Conservation (phyloP, 1,284 basidiomycete genomes). For the Erythrobasidium hasegawianum region DNA sequence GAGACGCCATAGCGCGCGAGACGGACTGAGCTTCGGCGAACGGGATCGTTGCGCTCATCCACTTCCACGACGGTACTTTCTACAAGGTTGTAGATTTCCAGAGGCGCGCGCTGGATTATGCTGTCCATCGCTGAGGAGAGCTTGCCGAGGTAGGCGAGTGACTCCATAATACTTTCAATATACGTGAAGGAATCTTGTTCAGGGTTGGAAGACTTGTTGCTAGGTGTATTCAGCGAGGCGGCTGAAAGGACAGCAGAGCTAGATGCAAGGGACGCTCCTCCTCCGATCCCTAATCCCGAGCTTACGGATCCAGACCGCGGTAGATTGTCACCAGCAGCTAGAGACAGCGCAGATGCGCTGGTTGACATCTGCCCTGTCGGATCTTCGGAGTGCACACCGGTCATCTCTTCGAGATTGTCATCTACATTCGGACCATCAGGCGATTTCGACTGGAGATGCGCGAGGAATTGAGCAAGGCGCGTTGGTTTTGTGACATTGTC, state of each 20-base stretch:
- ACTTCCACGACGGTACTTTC: constrained; percentile 88
- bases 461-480: constrained; percentile 58
- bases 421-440: constrained; percentile 72
- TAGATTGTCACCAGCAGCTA: background rate
- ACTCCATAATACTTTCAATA: constrained; percentile 89
- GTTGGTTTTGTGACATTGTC: constrained; percentile 57
- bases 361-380: background rate
- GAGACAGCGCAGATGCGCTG: background rate
- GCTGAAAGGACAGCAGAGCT: background rate
- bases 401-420: constrained; percentile 46
- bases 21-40: constrained; percentile 1
- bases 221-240: background rate
- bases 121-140: constrained; percentile 79
- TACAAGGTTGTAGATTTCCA: constrained; percentile 80
- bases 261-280: constrained; percentile 25
- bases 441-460: constrained; percentile 66
- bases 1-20: constrained; percentile 10
- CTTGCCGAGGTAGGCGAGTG: constrained; percentile 83
- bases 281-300: constrained; percentile 38
- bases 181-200: constrained; percentile 91
- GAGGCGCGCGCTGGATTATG: constrained; percentile 74
- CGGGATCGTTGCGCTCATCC: constrained; percentile 60
- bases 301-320: constrained; percentile 31
- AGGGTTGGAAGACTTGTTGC: constrained; percentile 57
- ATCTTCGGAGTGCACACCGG: background rate